These are phyloP conservation scores for Spencermartinsiella ligniputridi DNA, from an alignment of 1,139 yeast genomes.

Conservation along the genomic window DNA sequence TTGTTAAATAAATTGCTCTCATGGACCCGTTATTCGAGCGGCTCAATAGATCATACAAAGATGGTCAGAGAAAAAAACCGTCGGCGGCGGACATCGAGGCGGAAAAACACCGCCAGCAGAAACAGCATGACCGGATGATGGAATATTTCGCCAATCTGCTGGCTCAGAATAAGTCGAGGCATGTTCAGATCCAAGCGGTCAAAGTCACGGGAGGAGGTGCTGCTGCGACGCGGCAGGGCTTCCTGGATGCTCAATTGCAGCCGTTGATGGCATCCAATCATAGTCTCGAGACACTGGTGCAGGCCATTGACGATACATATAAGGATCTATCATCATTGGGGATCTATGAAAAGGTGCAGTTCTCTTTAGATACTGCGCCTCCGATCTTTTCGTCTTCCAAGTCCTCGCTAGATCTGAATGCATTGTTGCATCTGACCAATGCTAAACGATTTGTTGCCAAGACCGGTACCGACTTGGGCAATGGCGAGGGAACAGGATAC, in stretches of 20 bases:
- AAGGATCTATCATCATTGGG: slow-evolving; percentile 17
- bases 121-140: slow-evolving; percentile 8
- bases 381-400: slow-evolving; percentile 4
- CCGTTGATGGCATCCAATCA: slow-evolving; percentile 17
- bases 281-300: slow-evolving; percentile 11
- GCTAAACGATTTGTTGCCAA: slow-evolving; percentile 18
- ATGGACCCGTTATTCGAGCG: slow-evolving; percentile 14
- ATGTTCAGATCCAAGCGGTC: slow-evolving; percentile 16
- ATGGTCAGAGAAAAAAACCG: slow-evolving; percentile 8
- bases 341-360: slow-evolving; percentile 17
- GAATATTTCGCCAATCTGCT: slow-evolving; percentile 14
- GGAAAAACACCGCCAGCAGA: slow-evolving; percentile 1
- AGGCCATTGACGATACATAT: slow-evolving; percentile 16
- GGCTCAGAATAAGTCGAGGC: slow-evolving; percentile 12
- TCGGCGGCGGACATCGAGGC: slow-evolving; percentile 6
- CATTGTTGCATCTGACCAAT: slow-evolving; percentile 13
- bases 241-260: slow-evolving; percentile 17
- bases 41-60: slow-evolving; percentile 15
- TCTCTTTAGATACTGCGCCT: slow-evolving; percentile 15
- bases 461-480: slow-evolving; percentile 22
- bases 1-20: no score
- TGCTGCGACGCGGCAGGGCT: slow-evolving; percentile 13
- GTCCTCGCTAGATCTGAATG: slow-evolving; percentile 17
- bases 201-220: slow-evolving; percentile 19
- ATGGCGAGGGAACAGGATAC: slow-evolving; percentile 69